These are phyloP conservation scores for Citrus inodora DNA, from an alignment of 345 rosid genomes.

Conservation along the genomic window DNA sequence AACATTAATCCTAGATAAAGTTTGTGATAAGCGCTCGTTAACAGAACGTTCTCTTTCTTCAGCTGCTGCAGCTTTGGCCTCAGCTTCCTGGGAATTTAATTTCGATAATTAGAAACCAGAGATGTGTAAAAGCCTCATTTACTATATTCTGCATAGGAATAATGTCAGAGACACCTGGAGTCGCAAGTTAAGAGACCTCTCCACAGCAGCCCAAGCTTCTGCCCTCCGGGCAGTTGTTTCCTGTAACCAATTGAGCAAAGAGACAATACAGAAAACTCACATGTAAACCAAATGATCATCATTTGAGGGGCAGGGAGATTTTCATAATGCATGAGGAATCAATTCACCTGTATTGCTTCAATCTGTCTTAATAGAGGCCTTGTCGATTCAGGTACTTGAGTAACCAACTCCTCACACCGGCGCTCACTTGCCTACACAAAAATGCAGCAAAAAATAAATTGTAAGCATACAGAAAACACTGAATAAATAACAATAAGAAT, in stretches of 20 bases:
- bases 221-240: conserved; percentile 87
- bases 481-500: neutral
- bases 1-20: conserved; percentile 90
- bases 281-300: conserved; percentile 10
- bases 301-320: neutral
- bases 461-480: conserved; percentile 11
- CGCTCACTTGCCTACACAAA: conserved; percentile 86
- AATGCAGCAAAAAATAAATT: conserved; percentile 1
- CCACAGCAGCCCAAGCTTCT: conserved; percentile 98
- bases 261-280: conserved; percentile 5
- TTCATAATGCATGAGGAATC: conserved; percentile 6
- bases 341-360: conserved; percentile 90
- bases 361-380: conserved; percentile 97
- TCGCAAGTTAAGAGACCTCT: conserved; percentile 82
- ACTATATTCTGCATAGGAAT: conserved; percentile 9
- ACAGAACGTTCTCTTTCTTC: conserved; percentile 93
- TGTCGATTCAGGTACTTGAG: conserved; percentile 98
- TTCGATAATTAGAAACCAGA: conserved; percentile 5
- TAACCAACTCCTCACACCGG: conserved; percentile 94
- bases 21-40: conserved; percentile 92
- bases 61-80: conserved; percentile 83
- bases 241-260: conserved; percentile 38
- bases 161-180: conserved; percentile 62
- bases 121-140: neutral
- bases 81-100: conserved; percentile 69